Percentiles rank a stretch among this genome's conserved stretches.
Conservation (phyloP, 1,284 basidiomycete species). For the Apiotrichum gracile region DNA sequence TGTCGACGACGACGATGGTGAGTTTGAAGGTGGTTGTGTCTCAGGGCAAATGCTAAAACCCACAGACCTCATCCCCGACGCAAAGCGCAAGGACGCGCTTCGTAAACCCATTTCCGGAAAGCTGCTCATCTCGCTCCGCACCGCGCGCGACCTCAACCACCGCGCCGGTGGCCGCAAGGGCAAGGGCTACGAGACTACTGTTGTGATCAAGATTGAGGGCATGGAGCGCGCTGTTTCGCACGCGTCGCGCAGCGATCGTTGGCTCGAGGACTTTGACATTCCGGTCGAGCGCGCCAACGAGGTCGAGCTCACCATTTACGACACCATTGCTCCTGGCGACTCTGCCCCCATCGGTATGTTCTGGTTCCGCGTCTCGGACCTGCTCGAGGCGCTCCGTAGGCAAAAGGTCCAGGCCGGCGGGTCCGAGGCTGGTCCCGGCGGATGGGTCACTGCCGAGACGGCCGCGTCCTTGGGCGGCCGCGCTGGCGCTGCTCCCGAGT, state of each 20-base stretch:
- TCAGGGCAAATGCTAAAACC: background rate
- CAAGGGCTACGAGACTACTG: slow-evolving; percentile 78
- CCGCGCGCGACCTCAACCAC: slow-evolving; percentile 91
- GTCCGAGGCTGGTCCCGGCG: slow-evolving; percentile 62
- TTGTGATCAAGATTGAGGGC: slow-evolving; percentile 94
- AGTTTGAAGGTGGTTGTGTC: slow-evolving; percentile 21
- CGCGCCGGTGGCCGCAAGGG: slow-evolving; percentile 72
- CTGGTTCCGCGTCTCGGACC: slow-evolving; percentile 91
- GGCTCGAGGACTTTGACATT: slow-evolving; percentile 97
- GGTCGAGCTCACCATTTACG: slow-evolving; percentile 93
- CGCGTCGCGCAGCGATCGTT: slow-evolving; percentile 86
- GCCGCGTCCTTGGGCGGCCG: slow-evolving; percentile 41
- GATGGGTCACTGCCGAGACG: slow-evolving; percentile 81
- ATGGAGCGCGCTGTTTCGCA: slow-evolving; percentile 88
- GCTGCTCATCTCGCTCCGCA: slow-evolving; percentile 79
- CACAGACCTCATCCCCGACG: slow-evolving; percentile 56
- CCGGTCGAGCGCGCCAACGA: slow-evolving; percentile 97
- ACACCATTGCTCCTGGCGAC: slow-evolving; percentile 73
- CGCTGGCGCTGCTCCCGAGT: slow-evolving; percentile 31
- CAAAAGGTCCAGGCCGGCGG: slow-evolving; percentile 80
- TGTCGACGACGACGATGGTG: slow-evolving; percentile 69
- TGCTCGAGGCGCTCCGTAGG: slow-evolving; percentile 87
- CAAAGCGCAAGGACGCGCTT: slow-evolving; percentile 82
- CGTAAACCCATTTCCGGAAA: slow-evolving; percentile 92
- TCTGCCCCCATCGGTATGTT: slow-evolving; percentile 89